Evolutionary conservation across 768 basidiomycete genomes (phyloP).

Genomic region (Calocybe cyanea): DNA sequence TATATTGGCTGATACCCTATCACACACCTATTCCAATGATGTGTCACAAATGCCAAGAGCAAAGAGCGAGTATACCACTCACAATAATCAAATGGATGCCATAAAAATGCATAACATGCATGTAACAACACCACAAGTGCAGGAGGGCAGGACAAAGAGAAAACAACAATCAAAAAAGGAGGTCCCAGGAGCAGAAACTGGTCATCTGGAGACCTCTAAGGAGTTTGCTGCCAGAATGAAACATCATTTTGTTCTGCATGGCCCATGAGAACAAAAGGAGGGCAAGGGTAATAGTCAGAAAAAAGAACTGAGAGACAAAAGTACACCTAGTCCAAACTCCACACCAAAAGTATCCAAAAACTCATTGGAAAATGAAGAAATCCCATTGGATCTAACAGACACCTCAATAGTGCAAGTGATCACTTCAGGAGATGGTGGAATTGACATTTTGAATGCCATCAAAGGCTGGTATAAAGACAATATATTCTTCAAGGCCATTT

Average conservation of each 20-base stretch:
- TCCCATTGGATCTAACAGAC: too few relatives aligned
- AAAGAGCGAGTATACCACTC: slow-evolving; percentile 14
- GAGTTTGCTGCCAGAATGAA: slow-evolving; percentile 8
- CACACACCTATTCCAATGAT: slow-evolving; percentile 20
- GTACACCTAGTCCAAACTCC: too few relatives aligned
- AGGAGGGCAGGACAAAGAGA: not conserved
- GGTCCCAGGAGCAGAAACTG: not conserved
- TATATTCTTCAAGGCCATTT: not conserved
- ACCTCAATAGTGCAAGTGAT: not conserved
- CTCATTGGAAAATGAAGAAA: too few relatives aligned
- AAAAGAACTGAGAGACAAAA: too few relatives aligned
- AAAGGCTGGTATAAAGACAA: slow-evolving; percentile 2
- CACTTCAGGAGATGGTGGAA: not conserved
- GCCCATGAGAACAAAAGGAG: slow-evolving; percentile 13
- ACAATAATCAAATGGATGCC: slow-evolving; percentile 2
- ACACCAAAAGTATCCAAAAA: too few relatives aligned
- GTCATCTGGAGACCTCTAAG: not conserved
- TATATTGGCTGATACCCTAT: slow-evolving; percentile 36
- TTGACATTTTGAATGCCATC: slow-evolving; percentile 8
- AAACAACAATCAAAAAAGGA: not conserved
- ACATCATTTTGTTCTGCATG: slow-evolving; percentile 4
- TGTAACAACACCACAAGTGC: not conserved
- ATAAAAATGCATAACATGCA: not conserved
- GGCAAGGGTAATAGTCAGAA: not conserved
- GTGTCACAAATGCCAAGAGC: slow-evolving; percentile 11